A percentile compares a stretch with the other conserved stretches of the same genome.
These are phyloP conservation scores for Epichloe gansuensis DNA, from an alignment of 2,329 filamentous ascomycete species.

Conservation along the genomic window DNA sequence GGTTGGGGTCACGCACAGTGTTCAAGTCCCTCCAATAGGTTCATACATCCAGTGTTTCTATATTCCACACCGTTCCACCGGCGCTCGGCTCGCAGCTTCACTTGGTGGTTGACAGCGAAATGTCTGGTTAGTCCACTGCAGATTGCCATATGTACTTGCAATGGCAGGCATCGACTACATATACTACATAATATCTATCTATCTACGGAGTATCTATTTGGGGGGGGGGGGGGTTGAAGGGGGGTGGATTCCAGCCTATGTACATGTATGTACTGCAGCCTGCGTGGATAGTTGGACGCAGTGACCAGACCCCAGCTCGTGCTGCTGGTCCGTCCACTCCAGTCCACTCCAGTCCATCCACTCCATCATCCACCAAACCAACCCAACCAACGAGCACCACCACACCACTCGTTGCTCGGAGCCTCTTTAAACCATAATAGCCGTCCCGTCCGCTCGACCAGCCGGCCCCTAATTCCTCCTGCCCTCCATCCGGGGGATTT, in stretches of 20 bases:
- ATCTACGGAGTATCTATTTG: background rate
- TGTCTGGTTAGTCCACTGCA: no score
- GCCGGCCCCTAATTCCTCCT: slow-evolving; percentile 4
- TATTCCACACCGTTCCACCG: no score
- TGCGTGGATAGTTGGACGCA: background rate
- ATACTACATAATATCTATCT: no score
- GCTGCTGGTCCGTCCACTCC: no score
- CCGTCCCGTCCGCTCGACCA: slow-evolving; percentile 18
- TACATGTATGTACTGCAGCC: slow-evolving; percentile 1
- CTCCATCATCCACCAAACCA: background rate
- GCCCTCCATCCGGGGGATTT: slow-evolving; percentile 9
- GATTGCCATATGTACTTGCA: no score
- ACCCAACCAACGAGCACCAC: slow-evolving; percentile 7
- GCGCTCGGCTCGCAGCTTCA: no score
- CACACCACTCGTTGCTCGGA: slow-evolving; percentile 13
- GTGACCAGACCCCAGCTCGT: background rate
- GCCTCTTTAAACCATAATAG: slow-evolving; percentile 17
- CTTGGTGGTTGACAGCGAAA: no score
- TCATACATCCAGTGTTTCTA: no score
- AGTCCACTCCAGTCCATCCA: background rate
- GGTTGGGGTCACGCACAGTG: no score
- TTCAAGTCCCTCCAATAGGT: no score
- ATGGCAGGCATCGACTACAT: no score
- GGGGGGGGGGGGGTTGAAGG: no score
- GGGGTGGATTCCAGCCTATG: slow-evolving; percentile 2